Conservation (phyloP, 2,329 filamentous ascomycete species). For the Paramyrothecium sp. region DNA sequence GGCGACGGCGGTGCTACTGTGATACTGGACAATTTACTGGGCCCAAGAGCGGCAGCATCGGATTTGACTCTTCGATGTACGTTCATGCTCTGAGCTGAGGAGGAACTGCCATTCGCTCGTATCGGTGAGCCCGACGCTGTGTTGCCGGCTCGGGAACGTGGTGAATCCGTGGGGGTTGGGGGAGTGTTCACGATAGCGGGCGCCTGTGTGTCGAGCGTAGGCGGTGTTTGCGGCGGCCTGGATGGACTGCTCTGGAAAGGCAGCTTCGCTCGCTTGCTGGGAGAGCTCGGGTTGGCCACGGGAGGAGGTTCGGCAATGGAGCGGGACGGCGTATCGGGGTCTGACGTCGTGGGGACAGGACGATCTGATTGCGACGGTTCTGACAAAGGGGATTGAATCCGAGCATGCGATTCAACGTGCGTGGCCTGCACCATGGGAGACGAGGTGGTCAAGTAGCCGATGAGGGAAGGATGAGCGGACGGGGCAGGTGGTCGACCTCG, state of each 20-base stretch:
- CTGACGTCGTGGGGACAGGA: conserved; percentile 6
- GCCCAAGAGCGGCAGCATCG: conserved; percentile 56
- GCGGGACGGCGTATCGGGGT: conserved; percentile 15
- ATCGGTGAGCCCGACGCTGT: conserved; percentile 19
- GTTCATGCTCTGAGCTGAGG: conserved; percentile 66
- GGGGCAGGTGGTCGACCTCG: conserved; percentile 17
- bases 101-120: conserved; percentile 55
- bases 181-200: conserved; percentile 65
- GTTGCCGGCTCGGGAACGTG: conserved; percentile 10
- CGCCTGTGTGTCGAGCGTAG: conserved; percentile 38
- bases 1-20: conserved; percentile 73
- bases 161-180: conserved; percentile 58
- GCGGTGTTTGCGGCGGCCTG: conserved; percentile 45
- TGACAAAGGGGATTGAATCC: conserved; percentile 62
- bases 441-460: conserved; percentile 66
- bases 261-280: conserved; percentile 23
- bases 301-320: conserved; percentile 25
- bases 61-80: conserved; percentile 59
- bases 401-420: conserved; percentile 33
- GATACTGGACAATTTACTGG: conserved; percentile 84
- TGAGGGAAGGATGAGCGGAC: conserved; percentile 62
- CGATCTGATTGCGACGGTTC: conserved; percentile 26
- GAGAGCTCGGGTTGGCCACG: conserved; percentile 24
- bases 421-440: conserved; percentile 64
- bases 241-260: conserved; percentile 26